A percentile compares a stretch with the other conserved stretches of the same genome.
phyloP scores from a whole-genome alignment of 148 eudicot genomes.

The Camellia lanceoleosa region DNA sequence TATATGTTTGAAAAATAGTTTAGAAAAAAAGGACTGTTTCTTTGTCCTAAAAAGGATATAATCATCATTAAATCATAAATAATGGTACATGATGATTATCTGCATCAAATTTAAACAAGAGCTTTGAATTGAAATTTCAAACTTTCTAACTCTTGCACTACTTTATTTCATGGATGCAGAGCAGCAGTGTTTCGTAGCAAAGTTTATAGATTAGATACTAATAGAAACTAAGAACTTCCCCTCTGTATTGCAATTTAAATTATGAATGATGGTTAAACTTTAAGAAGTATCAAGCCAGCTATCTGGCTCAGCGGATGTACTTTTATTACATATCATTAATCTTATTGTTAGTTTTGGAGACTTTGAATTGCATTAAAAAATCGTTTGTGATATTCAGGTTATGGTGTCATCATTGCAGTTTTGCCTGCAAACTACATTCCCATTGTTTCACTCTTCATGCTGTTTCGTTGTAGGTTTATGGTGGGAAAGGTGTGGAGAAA shows the following conservation, averaged over 20 bases:
- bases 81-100: neutral
- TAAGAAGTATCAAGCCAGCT: neutral
- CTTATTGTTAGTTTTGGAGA: neutral
- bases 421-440: neutral
- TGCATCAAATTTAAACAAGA: neutral
- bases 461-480: constrained; percentile 56
- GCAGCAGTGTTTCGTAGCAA: neutral
- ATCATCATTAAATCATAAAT: neutral
- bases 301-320: neutral
- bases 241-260: neutral
- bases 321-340: neutral
- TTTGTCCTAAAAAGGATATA: neutral
- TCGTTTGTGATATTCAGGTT: neutral
- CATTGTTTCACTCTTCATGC: neutral
- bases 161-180: too few species aligned
- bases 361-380: neutral
- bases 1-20: too few species aligned
- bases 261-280: neutral
- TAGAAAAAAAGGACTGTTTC: too few species aligned
- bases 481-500: constrained; percentile 82
- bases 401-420: neutral
- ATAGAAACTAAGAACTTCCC: neutral
- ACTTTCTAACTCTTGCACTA: neutral
- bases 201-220: neutral
- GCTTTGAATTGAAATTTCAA: neutral